Base-by-base conservation (phyloP, 179 eudicot species). In the Vitellaria paradoxa region DNA sequence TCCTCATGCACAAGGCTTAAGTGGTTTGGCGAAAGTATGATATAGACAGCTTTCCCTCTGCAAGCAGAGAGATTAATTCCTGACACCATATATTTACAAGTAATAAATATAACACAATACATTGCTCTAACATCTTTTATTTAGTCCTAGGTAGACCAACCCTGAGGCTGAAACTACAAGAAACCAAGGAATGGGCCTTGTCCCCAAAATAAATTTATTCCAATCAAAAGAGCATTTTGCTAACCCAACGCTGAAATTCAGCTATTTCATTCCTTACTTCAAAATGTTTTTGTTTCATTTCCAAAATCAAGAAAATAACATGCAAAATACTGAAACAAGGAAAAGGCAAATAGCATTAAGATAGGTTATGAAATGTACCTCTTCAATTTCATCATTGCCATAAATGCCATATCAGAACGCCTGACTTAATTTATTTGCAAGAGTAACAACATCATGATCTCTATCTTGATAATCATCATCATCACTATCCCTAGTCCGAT, bases 381-480 rank as follows among this genome's bases (percentile, higher is more conserved):
- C 93, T 71, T 90, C 94, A 75, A 80, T 84, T 45, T 82, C 84
- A 76, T 92, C 93, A 83, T 87, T 91, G 81, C 83, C 82, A 79
- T 94, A 92, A 62, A 90, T 87, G 68, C 96, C 97, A 85, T 89
- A 92, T 76, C 85, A 88, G 67, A 94, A 92, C 40, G 98, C 97
- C 86, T 94, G 97, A 83, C 93, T 92, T 75, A 94, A 81, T 82
- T 93, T 93, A 86, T 93, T 92, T 47, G 98, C 97, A 79, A 94
- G 69, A 73, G 98, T 96, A 12, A 96, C 97, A 81, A 94, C 96
- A 83, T 94, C 98, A 85, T 92, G 91, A 80, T 94, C 98, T 74
- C 97, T 86, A 82, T 94, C 98, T 84, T 91, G 97, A 84, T 90
- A 94, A 85, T 94, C 98, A 79, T 94, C 98, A 60, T 91, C 97